Evolutionary conservation across 108 stramenopile species (phyloP), one percentile per base, ranked within the genome.

Genomic region (Nitzschia palea): DNA sequence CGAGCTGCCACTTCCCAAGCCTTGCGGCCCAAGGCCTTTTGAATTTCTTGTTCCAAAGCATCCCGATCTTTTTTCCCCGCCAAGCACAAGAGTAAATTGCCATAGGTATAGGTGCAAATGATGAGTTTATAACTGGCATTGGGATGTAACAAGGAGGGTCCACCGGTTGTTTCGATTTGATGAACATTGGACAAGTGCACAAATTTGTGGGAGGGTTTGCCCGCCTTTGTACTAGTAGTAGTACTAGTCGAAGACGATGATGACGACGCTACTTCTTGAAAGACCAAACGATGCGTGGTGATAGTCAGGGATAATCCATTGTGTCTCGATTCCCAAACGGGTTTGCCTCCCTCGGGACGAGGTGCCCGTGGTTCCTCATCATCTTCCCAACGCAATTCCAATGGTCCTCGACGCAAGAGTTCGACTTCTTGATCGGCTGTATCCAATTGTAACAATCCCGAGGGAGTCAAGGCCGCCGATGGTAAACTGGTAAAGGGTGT

Each of bases 401-500:
- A 47, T 0, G 72, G 64, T 1, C 36, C 28, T 45, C 86, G 71
- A 9, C 73, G 74, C 17, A 87, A 59, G 22, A 90, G 61, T 73
- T 86, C 77, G 12, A 89, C 86, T 70, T 94, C 92, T 18, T 78
- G 68, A 45, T 80, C 86, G 20, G 57, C 30, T 2, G 72, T 58
- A 55, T 90, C 85, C 62, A 88, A 82, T 47, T 79, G 48, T 22
- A 90, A 60, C 51, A 94, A 79, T 2, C 92, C 89, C 0, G 89
- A 79, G 4, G 86, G 78, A 23, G 92, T 90, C 23, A 90, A 80
- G 25, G 66, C 34, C 14, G 87, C 84, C 44, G 50, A 55, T 14
- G 82, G 72, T 12, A 94, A 64, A 74, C 88, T 86, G 33, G 78
- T 74, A 26, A 94, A 72, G 6, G 92, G 92, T 36, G 92, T 87